Conservation (phyloP, 345 rosid genomes). For the Salix udensis region DNA sequence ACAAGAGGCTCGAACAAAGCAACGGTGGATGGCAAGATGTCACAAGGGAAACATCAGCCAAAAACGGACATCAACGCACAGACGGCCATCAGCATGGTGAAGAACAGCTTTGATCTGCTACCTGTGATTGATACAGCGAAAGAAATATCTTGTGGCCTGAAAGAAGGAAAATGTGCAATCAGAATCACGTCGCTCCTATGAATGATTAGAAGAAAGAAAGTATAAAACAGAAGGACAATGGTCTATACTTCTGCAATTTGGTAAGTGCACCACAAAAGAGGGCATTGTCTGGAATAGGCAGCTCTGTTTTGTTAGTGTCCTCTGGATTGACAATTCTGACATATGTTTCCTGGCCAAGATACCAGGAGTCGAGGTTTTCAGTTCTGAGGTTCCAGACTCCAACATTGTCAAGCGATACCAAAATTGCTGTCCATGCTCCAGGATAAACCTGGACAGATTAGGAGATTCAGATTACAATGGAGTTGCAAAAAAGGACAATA, state of each 20-base stretch:
- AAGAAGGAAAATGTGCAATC: constrained; percentile 5
- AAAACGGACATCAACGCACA: constrained; percentile 20
- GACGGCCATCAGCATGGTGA: constrained; percentile 32
- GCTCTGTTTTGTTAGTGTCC: constrained; percentile 81
- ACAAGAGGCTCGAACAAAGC: constrained; percentile 13
- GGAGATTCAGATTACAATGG: not conserved
- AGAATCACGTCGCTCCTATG: constrained; percentile 3
- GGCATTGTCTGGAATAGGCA: constrained; percentile 74
- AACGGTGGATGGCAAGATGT: constrained; percentile 5
- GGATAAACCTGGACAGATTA: constrained; percentile 66
- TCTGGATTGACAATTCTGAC: constrained; percentile 88
- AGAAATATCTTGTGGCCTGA: constrained; percentile 78
- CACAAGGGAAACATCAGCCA: constrained; percentile 14
- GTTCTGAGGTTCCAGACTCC: constrained; percentile 96
- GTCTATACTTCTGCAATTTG: constrained; percentile 59
- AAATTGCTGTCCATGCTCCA: constrained; percentile 93
- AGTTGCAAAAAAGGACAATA: not conserved
- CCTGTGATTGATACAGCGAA: constrained; percentile 28
- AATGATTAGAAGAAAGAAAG: not conserved
- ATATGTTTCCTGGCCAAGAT: constrained; percentile 97
- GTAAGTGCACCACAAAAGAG: constrained; percentile 80
- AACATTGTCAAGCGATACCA: constrained; percentile 91
- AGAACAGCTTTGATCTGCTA: constrained; percentile 23
- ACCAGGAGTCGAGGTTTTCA: constrained; percentile 97
- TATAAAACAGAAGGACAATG: not conserved